These are phyloP conservation scores for Lactarius sp. DNA, from an alignment of 768 basidiomycete genomes.

Conservation along the genomic window DNA sequence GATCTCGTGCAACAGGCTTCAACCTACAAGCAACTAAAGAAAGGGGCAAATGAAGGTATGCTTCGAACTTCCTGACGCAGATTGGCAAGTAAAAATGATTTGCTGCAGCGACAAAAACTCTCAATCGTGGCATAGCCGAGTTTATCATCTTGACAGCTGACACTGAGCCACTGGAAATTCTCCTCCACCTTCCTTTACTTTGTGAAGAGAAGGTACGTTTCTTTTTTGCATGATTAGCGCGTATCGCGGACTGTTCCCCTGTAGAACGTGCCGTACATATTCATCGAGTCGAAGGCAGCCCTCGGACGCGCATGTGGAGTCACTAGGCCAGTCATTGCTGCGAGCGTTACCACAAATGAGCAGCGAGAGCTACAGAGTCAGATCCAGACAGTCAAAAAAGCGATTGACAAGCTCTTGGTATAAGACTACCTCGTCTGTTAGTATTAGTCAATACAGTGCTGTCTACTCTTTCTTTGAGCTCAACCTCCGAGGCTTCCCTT, in stretches of 20 bases:
- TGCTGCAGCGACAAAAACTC: conserved; percentile 84
- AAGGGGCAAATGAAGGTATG: conserved; percentile 96
- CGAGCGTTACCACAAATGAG: conserved; percentile 95
- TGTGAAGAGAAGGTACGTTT: conserved; percentile 93
- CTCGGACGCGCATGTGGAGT: conserved; percentile 96
- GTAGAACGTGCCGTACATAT: conserved; percentile 96
- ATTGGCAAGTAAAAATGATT: background rate
- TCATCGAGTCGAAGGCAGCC: conserved; percentile 92
- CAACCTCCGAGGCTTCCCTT: background rate
- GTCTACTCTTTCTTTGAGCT: background rate
- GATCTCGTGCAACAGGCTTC: conserved; percentile 93
- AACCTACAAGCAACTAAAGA: conserved; percentile 98
- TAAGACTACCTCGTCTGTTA: conserved; percentile 25
- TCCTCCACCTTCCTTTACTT: conserved; percentile 92
- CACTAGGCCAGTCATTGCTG: conserved; percentile 89
- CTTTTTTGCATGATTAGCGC: background rate
- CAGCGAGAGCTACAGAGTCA: conserved; percentile 86
- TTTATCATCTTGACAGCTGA: conserved; percentile 96
- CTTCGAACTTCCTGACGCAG: conserved; percentile 1
- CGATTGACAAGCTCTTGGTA: conserved; percentile 65
- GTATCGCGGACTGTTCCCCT: background rate
- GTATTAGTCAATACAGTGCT: conserved; percentile 1
- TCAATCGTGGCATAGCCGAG: conserved; percentile 97
- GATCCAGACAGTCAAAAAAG: conserved; percentile 79
- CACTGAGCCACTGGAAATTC: conserved; percentile 96